Base-by-base conservation (phyloP, 306 rosid genomes). In the Vicia villosa region DNA sequence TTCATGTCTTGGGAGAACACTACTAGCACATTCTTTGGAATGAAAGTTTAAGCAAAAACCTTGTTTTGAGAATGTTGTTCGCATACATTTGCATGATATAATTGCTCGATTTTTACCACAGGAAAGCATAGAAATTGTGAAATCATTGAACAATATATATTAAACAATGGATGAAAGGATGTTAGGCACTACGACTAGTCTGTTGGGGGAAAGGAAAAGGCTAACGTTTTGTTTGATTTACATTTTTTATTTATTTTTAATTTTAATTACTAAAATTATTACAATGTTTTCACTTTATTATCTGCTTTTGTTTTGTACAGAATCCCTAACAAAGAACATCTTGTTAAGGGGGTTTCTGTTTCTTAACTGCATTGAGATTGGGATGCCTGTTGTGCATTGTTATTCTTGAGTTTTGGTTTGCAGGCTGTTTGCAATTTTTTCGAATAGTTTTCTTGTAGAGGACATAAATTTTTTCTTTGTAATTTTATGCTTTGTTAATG, bases 141-240 rank as follows among this genome's bases (percentile, higher is more conserved):
- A 64, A 65, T 22, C 49, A 56, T 68, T 63, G 78, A 62, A 55
- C 66, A 51, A 73, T 21, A 67, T 70, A 61, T 68, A 16, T 38
- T 34, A 63, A 55, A 65, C 12, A 22, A 8, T 15, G 40, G 15
- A 28, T 43, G 73, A 15, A 15, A 17, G 24, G 15, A 16, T 66
- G 56, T 47, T 47, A 28, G 71, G 30, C 30, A 49, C 10, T 8
- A 7, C 10, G 38, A 34, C 38, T 13, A 47, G 59, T 46, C 46
- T 47, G 45, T 30, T 16, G 69, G 38, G 38, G 54, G 38, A 42
- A 63, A 4, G 26, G 3, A 26, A 65, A 65, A 4, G 41, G 46
- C n/a, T 60, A 16, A 16, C n/a, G 2, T 7, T 21, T 11, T 20
- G 68, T 12, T 40, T 40, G 10, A 20, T 38, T 61, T 61, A 7